A percentile compares a stretch with the other conserved stretches of the same genome.
Conservation (phyloP, 1,139 yeast genomes). For the Candida albicans region DNA sequence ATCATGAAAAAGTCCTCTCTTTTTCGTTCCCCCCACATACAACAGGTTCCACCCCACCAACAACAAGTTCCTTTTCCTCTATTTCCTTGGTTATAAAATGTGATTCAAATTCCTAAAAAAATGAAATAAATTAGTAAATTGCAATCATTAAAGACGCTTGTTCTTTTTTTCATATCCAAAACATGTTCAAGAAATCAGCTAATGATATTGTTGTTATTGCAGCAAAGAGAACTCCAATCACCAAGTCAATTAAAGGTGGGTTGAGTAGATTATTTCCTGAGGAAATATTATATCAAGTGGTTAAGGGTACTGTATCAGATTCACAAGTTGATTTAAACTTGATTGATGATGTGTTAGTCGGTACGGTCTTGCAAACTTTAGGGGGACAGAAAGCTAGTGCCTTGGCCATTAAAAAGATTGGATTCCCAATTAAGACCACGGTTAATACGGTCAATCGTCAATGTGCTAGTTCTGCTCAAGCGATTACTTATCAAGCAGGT, state of each 20-base stretch:
- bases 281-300: slow-evolving; percentile 30
- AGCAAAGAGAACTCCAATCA: slow-evolving; percentile 38
- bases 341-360: slow-evolving; percentile 75
- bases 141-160: background rate
- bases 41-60: slow-evolving; percentile 1
- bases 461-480: slow-evolving; percentile 45
- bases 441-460: slow-evolving; percentile 41
- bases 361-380: slow-evolving; percentile 80
- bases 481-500: slow-evolving; percentile 34
- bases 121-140: background rate
- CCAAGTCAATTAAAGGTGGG: slow-evolving; percentile 38
- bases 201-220: slow-evolving; percentile 36
- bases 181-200: slow-evolving; percentile 24
- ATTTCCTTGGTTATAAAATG: background rate
- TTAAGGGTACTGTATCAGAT: slow-evolving; percentile 28
- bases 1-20: background rate
- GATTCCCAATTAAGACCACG: slow-evolving; percentile 39
- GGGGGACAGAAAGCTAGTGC: slow-evolving; percentile 87
- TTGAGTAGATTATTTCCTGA: slow-evolving; percentile 37
- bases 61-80: background rate
- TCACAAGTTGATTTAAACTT: slow-evolving; percentile 29
- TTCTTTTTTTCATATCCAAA: background rate
- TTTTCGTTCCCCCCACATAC: background rate
- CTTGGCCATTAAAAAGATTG: slow-evolving; percentile 51
- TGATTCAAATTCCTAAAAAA: background rate